Evolutionary conservation across 352 stramenopile genomes (phyloP).

Genomic region (Pythium periplocum): DNA sequence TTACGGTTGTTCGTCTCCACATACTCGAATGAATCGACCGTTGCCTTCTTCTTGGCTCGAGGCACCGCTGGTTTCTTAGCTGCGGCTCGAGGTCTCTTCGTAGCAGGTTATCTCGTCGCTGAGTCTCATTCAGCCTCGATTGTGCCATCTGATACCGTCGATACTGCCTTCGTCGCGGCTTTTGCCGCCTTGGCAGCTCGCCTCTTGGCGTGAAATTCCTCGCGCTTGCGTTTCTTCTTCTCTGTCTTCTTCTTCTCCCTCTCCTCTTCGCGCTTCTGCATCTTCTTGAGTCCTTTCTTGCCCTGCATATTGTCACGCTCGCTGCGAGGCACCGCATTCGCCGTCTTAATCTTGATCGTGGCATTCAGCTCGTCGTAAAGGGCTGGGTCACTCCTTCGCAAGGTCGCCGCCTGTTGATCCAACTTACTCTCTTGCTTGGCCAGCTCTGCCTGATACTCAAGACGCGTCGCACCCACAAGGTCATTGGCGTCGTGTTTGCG

Average conservation of each 20-base stretch:
- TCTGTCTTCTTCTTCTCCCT: slow-evolving; percentile 3
- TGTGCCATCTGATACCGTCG: background rate
- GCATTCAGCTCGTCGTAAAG: slow-evolving; percentile 8
- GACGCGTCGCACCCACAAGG: slow-evolving; percentile 15
- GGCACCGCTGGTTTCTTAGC: no score
- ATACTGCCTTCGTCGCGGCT: background rate
- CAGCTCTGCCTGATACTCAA: slow-evolving; percentile 20
- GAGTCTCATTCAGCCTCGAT: background rate
- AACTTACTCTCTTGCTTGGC: slow-evolving; percentile 10
- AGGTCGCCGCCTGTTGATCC: slow-evolving; percentile 1
- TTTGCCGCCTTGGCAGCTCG: background rate
- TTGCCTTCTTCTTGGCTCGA: no score
- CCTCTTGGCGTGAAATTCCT: background rate
- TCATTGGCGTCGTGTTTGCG: slow-evolving; percentile 17
- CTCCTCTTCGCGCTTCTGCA: no score
- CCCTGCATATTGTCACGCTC: slow-evolving; percentile 2
- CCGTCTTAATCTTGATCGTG: slow-evolving; percentile 2
- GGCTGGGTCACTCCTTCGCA: slow-evolving; percentile 1
- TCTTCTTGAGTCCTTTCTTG: no score
- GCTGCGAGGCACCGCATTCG: background rate
- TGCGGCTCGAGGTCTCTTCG: no score
- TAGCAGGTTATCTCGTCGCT: background rate
- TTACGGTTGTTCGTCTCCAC: no score
- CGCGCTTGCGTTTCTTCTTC: background rate
- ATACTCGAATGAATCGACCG: no score